These are phyloP conservation scores for Leishmania martiniquensis DNA, from an alignment of 208 protist species.

Conservation along the genomic window DNA sequence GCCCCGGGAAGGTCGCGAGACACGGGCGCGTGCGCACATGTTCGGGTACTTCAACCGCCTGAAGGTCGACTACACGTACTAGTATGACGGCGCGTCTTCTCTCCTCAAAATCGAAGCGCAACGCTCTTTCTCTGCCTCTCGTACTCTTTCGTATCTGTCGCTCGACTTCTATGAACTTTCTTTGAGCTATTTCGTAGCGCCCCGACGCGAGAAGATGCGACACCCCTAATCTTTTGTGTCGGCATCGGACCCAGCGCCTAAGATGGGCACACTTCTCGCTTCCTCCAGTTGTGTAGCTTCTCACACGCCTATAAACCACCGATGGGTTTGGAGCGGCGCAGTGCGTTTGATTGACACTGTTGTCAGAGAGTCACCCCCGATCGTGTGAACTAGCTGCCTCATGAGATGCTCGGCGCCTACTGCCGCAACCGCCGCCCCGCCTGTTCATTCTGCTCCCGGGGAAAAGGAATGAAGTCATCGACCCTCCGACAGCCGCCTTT, in stretches of 20 bases:
- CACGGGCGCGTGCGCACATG: constrained; percentile 65
- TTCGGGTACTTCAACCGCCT: constrained; percentile 85
- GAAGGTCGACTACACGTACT: constrained; percentile 42
- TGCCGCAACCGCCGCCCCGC: not conserved
- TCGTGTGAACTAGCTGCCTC: not conserved
- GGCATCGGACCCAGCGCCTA: no score
- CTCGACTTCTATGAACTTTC: no score
- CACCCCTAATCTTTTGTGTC: no score
- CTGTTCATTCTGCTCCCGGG: not conserved
- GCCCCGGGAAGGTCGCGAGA: constrained; percentile 47
- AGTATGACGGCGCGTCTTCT: not conserved
- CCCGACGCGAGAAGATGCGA: no score
- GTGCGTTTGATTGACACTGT: no score
- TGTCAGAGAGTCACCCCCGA: not conserved
- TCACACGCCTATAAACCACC: not conserved
- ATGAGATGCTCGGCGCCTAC: not conserved
- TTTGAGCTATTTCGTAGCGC: no score
- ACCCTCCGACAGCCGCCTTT: not conserved
- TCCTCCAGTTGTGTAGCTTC: not conserved
- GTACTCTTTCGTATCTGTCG: no score
- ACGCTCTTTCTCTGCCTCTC: not conserved
- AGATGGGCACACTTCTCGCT: no score
- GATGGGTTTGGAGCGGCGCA: not conserved
- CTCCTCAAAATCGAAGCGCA: not conserved
- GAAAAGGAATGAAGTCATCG: not conserved